These are phyloP conservation scores for Camellia japonica DNA, from an alignment of 148 eudicot species.

Conservation along the genomic window DNA sequence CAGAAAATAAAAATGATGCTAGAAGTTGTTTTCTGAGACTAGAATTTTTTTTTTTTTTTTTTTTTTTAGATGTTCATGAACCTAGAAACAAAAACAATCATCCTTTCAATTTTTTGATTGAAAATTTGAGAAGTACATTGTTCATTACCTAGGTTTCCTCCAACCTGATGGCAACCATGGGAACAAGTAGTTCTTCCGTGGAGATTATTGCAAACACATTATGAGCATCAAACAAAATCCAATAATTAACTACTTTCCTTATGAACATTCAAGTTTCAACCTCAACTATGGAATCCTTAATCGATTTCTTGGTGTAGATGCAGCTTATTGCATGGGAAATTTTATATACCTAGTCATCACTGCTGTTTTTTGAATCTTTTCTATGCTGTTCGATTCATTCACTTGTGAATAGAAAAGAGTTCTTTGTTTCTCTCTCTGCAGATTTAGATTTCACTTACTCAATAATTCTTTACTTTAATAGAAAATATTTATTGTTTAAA, in stretches of 20 bases:
- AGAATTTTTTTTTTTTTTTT: neutral
- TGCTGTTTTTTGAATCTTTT: neutral
- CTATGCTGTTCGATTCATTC: neutral
- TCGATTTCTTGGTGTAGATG: conserved; percentile 1
- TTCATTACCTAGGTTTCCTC: neutral
- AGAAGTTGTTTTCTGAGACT: neutral
- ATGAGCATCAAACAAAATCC: neutral
- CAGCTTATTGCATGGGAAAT: neutral
- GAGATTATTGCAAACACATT: neutral
- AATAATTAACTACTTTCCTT: neutral
- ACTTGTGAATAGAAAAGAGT: neutral
- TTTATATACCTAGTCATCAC: neutral
- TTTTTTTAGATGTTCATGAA: neutral
- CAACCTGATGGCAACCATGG: neutral
- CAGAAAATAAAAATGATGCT: neutral
- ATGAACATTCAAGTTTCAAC: no score
- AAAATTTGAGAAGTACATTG: neutral
- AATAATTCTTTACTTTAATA: no score
- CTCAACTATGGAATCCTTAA: neutral
- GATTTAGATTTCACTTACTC: neutral
- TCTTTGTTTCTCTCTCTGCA: neutral
- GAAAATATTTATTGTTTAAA: neutral
- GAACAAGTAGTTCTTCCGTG: neutral
- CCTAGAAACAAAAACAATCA: neutral
- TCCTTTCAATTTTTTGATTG: neutral